Evolutionary conservation across 371 early-diverging fungal species (phyloP), one percentile per base, ranked within the genome.

Genomic region (Lichtheimia ornata): DNA sequence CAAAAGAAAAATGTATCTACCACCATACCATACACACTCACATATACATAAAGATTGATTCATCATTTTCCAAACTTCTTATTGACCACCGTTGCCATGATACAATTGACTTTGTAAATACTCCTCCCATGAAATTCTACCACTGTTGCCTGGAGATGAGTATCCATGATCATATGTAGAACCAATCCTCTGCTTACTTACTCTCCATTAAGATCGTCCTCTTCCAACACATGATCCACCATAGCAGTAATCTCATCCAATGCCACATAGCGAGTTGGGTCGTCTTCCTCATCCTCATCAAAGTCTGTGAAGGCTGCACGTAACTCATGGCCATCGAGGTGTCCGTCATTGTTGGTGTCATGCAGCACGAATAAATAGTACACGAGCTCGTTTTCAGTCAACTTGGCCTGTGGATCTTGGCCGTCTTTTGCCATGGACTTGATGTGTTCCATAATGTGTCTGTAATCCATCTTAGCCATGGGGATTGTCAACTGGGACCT

Each of bases 271-370:
- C 57, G 50, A 3, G 67, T 60, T 13, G 51, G 65, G 24, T 72
- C 73, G 9, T 70, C 67, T 62, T 71, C 71, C 45, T 67, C 70
- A 35, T 59, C 64, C 42, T 65, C 64, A 28, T 82, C 74, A 61
- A 67, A 64, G 45, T 69, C 77, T 5, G 79, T 76, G 52, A 87
- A 88, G 1, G 88, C 86, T 22, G 71, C 72, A 44, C 86, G 79
- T 42, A 91, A 73, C 67, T 91, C 91, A 62, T 89, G 87, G 1
- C 91, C 90, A 71, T 91, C 91, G 63, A 88, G 69, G 57, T 68
- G 69, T 20, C 84, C 84, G 56, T 91, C 89, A 56, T 75, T 71
- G 70, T 91, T 86, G 22, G 60, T 65, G 65, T 91, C 91, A 63
- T 88, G 87, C 44, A 88, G 58, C 6, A 85, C 67, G 62, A 88